Conservation (phyloP, 257 asterid genomes). For the Lycium barbarum region DNA sequence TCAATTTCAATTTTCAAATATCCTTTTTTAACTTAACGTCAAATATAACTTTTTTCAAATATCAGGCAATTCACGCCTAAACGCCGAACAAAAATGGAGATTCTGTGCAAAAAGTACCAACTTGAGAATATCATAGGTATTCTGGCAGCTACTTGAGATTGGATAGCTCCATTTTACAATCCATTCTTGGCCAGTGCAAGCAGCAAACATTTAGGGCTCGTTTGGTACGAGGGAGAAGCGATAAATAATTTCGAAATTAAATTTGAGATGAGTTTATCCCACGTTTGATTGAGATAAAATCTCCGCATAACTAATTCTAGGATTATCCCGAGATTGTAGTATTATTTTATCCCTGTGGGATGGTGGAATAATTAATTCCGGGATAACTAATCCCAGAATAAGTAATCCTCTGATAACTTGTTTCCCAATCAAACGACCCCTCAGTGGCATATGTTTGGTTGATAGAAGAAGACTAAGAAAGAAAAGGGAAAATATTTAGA, state of each 20-base stretch:
- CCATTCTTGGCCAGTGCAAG: background rate
- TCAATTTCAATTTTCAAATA: background rate
- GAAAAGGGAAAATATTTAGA: background rate
- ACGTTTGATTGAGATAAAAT: no score
- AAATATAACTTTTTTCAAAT: background rate
- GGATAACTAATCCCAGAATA: no score
- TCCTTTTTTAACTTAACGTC: no score
- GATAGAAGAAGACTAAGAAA: slow-evolving; percentile 7
- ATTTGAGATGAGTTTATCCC: no score
- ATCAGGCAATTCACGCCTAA: background rate
- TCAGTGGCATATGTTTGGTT: background rate
- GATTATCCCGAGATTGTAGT: no score
- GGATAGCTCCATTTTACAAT: background rate
- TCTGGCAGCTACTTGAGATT: slow-evolving; percentile 9
- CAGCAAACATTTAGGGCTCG: background rate
- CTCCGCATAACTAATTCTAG: no score
- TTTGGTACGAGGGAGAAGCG: no score
- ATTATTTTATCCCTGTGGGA: no score
- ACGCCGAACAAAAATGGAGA: background rate
- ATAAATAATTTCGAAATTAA: no score
- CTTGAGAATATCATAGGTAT: background rate
- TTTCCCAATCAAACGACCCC: no score
- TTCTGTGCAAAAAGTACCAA: background rate
- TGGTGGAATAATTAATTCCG: no score
- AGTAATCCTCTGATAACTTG: no score